phyloP scores from a whole-genome alignment of 176 grass and related monocot species.

The Aegilops sharonensis region DNA sequence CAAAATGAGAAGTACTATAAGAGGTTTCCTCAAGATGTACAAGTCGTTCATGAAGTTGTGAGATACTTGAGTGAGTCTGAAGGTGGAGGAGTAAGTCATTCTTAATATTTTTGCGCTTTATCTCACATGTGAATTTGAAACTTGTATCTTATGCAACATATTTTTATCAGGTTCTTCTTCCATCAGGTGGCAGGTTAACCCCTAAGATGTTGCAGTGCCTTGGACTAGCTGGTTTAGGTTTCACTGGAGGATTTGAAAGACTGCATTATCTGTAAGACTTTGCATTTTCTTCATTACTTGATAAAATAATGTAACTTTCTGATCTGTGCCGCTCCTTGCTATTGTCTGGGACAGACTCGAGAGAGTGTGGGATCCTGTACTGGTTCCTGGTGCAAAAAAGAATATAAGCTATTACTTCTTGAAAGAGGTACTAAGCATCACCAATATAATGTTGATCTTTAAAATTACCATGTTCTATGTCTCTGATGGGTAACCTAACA shows the following conservation, averaged over 20 bases:
- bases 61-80: constrained; percentile 70
- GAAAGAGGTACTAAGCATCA: constrained; percentile 59
- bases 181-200: constrained; percentile 86
- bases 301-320: not conserved
- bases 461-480: not conserved
- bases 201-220: constrained; percentile 88
- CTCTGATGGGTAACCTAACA: not conserved
- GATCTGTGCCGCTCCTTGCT: not conserved
- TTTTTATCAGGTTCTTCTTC: constrained; percentile 64
- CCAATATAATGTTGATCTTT: not conserved
- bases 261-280: constrained; percentile 81
- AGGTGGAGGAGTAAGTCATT: constrained; percentile 76
- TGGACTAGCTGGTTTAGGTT: constrained; percentile 81
- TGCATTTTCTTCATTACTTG: constrained; percentile 7
- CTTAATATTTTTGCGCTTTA: not conserved
- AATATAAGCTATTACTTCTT: constrained; percentile 87
- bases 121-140: not conserved
- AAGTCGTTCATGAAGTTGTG: constrained; percentile 66
- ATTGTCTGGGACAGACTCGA: constrained; percentile 64
- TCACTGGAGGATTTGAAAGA: constrained; percentile 85
- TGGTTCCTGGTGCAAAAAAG: constrained; percentile 69
- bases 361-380: constrained; percentile 92
- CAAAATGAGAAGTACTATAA: constrained; percentile 97
- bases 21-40: constrained; percentile 82
- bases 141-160: constrained; percentile 8